Base-by-base conservation (phyloP, 2,329 filamentous ascomycete species). In the Ophiocordyceps camponoti-leonardi region DNA sequence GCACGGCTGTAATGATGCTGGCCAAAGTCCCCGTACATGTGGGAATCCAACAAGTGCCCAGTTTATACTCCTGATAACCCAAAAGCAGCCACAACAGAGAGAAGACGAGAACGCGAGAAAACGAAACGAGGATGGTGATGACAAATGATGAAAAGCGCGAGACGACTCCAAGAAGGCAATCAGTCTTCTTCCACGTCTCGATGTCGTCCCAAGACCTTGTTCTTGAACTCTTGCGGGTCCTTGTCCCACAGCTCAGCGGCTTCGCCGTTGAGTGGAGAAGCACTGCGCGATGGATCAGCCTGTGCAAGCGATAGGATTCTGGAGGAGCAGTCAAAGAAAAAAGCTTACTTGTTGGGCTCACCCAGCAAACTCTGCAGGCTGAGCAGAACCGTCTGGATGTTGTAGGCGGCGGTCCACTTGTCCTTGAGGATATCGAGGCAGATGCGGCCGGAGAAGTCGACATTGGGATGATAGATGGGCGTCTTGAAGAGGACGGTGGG, bases 341-440 rank as follows among this genome's bases (percentile, higher is more conserved):
- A 68, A 84, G 64, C 43, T 18, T 69, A 96, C 92, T 98, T 98
- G 68, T 98, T 98, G 33, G 92, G 92, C 67, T 98, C 92, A 23
- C 90, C 92, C 30, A 98, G 74, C 58, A 98, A 68, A 64, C 88
- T 95, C 67, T 98, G 92, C 64, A 98, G 67, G 55, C 90, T 96
- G 56, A 98, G 65, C 46, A 98, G 70, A 42, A 98, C 86, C 42
- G 83, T 94, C 64, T 93, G 86, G 50, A 94, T 87, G 59, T 96
- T 96, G 73, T 95, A 93, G 41, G 93, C 88, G 18, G 92, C 87
- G 48, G 87, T 94, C 92, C 92, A 98, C 69, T 95, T 95, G 65
- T 96, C 92, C 73, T 95, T 96, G 52, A 98, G 73, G 54, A 98
- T 98, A 59, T 98, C 93, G 49, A 98, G 73, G 63, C 92, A 98